Percentiles rank a stretch among this genome's conserved stretches.
phyloP scores from a whole-genome alignment of 23 red algal species.

The Porphyridium purpureum region DNA sequence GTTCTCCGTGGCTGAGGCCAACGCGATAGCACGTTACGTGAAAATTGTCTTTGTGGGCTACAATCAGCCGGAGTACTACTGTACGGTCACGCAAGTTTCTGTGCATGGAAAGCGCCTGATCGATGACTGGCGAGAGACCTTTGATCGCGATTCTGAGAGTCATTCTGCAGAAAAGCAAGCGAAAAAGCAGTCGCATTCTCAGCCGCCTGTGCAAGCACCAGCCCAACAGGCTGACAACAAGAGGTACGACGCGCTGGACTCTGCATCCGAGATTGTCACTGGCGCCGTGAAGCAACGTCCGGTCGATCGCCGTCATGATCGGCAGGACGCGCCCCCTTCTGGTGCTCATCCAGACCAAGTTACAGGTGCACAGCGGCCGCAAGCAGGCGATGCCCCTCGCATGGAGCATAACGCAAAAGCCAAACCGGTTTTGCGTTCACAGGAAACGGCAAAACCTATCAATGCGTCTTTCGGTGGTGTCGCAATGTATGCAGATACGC shows the following conservation, averaged over 20 bases:
- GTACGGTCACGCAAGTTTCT: slow-evolving; percentile 48
- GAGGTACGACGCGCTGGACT: not conserved
- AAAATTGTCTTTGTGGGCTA: slow-evolving; percentile 46
- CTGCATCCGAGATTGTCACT: not conserved
- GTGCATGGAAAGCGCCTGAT: slow-evolving; percentile 72
- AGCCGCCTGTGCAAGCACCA: not conserved
- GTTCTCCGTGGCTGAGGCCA: slow-evolving; percentile 22
- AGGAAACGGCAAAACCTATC: no score
- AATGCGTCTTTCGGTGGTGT: no score
- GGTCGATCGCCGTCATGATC: not conserved
- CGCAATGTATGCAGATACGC: no score
- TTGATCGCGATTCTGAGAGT: not conserved
- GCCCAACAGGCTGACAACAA: not conserved
- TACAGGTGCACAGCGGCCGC: no score
- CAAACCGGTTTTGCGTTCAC: no score
- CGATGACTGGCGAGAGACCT: slow-evolving; percentile 35
- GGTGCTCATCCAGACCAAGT: no score
- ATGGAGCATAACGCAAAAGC: no score
- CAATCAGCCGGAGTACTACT: slow-evolving; percentile 53
- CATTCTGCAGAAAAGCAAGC: not conserved
- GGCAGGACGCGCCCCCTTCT: no score
- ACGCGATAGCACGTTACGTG: slow-evolving; percentile 38
- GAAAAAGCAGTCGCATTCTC: not conserved
- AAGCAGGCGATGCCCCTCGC: no score
- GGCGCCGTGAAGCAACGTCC: not conserved